A percentile compares a stretch with the other conserved stretches of the same genome.
These are phyloP conservation scores for Juglanconis oblonga DNA, from an alignment of 2,329 filamentous ascomycete species.

Conservation along the genomic window DNA sequence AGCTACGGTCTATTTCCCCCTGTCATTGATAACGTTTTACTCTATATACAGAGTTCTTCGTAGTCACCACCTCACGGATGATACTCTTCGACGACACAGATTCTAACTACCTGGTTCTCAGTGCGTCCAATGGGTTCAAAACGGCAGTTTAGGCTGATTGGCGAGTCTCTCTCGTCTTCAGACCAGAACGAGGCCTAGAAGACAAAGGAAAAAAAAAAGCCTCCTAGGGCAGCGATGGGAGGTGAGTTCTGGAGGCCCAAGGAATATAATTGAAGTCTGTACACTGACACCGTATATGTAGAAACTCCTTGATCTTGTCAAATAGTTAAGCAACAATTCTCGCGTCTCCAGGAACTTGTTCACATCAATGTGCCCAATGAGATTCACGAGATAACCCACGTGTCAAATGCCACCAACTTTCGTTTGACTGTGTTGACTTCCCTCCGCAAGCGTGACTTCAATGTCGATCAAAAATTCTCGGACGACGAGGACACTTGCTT, in stretches of 20 bases:
- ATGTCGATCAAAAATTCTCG: slow-evolving; percentile 40
- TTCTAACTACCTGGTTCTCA: not conserved
- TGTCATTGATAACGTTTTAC: not conserved
- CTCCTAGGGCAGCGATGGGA: slow-evolving; percentile 2
- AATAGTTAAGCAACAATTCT: slow-evolving; percentile 32
- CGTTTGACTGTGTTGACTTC: slow-evolving; percentile 43
- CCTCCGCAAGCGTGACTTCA: slow-evolving; percentile 40
- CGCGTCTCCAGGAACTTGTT: slow-evolving; percentile 48
- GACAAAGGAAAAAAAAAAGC: not conserved
- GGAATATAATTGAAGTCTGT: not conserved
- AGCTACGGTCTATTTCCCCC: not conserved
- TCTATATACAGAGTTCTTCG: not conserved
- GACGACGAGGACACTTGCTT: slow-evolving; percentile 45
- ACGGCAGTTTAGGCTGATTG: not conserved
- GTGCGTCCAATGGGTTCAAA: slow-evolving; percentile 6
- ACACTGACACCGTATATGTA: not conserved
- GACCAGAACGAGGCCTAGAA: not conserved
- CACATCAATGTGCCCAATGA: slow-evolving; percentile 37
- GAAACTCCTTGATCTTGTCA: slow-evolving; percentile 1
- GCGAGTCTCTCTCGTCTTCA: not conserved
- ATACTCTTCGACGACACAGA: not conserved
- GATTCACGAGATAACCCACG: slow-evolving; percentile 48
- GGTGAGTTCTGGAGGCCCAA: not conserved
- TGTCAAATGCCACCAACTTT: slow-evolving; percentile 49
- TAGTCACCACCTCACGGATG: not conserved